Percentiles rank a stretch among this genome's conserved stretches.
phyloP scores from a whole-genome alignment of 2,329 filamentous ascomycete genomes.

The Zymoseptoria crescenta region DNA sequence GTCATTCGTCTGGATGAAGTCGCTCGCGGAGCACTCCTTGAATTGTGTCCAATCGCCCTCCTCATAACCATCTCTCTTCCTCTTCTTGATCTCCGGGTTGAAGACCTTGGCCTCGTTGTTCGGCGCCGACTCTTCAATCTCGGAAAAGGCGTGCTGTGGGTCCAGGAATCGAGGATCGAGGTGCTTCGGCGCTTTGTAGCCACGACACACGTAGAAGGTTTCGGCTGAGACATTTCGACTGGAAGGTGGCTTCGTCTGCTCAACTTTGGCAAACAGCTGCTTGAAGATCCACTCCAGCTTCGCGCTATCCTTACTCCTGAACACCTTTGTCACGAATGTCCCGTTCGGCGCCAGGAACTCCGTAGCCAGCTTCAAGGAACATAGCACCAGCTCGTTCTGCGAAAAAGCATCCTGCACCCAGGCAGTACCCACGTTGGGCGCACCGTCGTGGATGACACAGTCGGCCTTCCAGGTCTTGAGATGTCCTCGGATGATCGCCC shows the following conservation, averaged over 20 bases:
- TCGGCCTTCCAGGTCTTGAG: conserved; percentile 96
- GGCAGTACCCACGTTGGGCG: conserved; percentile 93
- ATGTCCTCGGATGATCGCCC: conserved; percentile 79
- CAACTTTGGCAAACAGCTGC: conserved; percentile 88
- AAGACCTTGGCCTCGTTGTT: conserved; percentile 98
- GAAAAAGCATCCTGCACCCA: conserved; percentile 99
- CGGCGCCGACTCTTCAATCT: conserved; percentile 73
- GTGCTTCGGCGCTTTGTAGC: conserved; percentile 89
- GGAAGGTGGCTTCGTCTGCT: conserved; percentile 93
- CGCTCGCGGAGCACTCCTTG: conserved; percentile 79
- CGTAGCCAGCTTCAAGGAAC: conserved; percentile 86
- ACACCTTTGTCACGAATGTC: conserved; percentile 95
- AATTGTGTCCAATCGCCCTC: conserved; percentile 91
- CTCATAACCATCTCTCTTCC: conserved; percentile 95
- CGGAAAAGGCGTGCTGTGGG: conserved; percentile 81
- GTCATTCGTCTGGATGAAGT: conserved; percentile 89
- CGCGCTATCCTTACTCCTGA: conserved; percentile 95
- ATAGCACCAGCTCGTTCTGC: conserved; percentile 84
- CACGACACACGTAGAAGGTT: conserved; percentile 95
- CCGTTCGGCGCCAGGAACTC: conserved; percentile 87
- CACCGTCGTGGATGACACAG: conserved; percentile 91
- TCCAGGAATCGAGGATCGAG: conserved; percentile 92
- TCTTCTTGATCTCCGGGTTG: conserved; percentile 94
- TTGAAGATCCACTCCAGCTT: conserved; percentile 95
- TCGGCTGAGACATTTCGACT: conserved; percentile 95